Conservation (phyloP, 352 stramenopile genomes). For the Phytophthora boehmeriae region DNA sequence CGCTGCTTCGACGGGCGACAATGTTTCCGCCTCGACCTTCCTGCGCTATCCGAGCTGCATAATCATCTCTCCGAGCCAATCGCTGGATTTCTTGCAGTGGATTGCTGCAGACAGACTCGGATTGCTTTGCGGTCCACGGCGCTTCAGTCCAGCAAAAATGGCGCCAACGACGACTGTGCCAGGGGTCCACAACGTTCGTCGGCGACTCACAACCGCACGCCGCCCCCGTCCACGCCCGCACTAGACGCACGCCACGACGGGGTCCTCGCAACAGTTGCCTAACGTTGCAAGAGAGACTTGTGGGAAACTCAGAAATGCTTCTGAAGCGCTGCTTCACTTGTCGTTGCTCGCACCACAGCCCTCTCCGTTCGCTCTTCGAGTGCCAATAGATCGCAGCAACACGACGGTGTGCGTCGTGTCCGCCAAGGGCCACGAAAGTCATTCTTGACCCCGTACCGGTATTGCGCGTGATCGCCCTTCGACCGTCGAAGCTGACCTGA, state of each 20-base stretch:
- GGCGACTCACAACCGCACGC: background rate
- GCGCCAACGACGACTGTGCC: too few relatives aligned
- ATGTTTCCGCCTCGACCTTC: background rate
- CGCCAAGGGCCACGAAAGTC: background rate
- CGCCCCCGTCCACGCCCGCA: background rate
- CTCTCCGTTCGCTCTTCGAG: background rate
- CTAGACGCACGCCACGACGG: background rate
- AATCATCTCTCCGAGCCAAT: background rate
- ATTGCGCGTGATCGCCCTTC: background rate
- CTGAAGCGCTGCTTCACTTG: background rate
- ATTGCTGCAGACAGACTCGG: too few relatives aligned
- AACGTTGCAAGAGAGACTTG: background rate
- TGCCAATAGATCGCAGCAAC: background rate
- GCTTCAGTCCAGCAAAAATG: too few relatives aligned
- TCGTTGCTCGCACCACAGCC: background rate
- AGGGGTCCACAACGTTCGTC: too few relatives aligned
- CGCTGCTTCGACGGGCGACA: background rate
- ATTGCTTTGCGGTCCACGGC: too few relatives aligned
- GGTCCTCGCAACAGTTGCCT: background rate
- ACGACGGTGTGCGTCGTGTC: background rate
- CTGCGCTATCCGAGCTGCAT: background rate
- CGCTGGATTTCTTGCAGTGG: too few relatives aligned
- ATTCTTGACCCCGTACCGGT: background rate
- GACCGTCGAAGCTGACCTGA: background rate
- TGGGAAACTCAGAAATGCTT: conserved; percentile 1